Conservation (phyloP, 1,284 basidiomycete genomes). For the Earliella scabrosa region DNA sequence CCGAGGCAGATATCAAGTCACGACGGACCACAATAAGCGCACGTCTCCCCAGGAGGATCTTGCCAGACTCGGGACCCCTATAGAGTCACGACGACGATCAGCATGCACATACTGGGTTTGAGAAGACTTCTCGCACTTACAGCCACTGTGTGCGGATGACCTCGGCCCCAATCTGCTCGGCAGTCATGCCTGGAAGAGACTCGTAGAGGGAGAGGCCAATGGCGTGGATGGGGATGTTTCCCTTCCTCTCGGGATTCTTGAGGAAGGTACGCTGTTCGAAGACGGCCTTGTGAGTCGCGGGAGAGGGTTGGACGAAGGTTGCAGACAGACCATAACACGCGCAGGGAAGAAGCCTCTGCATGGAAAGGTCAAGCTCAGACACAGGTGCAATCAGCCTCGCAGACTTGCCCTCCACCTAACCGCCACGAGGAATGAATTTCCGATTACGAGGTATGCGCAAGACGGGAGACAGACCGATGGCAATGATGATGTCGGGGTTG, state of each 20-base stretch:
- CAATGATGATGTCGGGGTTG: slow-evolving; percentile 80
- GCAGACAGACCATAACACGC: slow-evolving; percentile 73
- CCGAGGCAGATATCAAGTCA: no score
- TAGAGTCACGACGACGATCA: neutral
- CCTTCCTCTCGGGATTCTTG: slow-evolving; percentile 72
- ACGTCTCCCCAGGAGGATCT: slow-evolving; percentile 77
- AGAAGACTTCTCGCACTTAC: slow-evolving; percentile 51
- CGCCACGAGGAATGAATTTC: neutral
- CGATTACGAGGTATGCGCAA: neutral
- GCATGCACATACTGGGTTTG: neutral
- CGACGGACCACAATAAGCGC: slow-evolving; percentile 77
- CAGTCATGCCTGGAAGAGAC: slow-evolving; percentile 74
- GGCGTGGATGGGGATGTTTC: slow-evolving; percentile 88
- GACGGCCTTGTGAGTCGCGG: neutral
- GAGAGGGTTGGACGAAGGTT: neutral
- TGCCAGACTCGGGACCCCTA: slow-evolving; percentile 66
- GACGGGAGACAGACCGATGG: slow-evolving; percentile 60
- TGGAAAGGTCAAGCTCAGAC: slow-evolving; percentile 24
- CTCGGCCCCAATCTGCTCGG: slow-evolving; percentile 81
- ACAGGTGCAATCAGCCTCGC: slow-evolving; percentile 16
- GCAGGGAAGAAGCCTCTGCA: slow-evolving; percentile 92
- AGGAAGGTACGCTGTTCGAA: slow-evolving; percentile 78
- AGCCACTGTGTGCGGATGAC: slow-evolving; percentile 93
- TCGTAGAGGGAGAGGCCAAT: slow-evolving; percentile 95
- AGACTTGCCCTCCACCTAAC: slow-evolving; percentile 77